Evolutionary conservation across 768 basidiomycete species (phyloP), one percentile per base, ranked within the genome.

Genomic region (Piloderma croceum): DNA sequence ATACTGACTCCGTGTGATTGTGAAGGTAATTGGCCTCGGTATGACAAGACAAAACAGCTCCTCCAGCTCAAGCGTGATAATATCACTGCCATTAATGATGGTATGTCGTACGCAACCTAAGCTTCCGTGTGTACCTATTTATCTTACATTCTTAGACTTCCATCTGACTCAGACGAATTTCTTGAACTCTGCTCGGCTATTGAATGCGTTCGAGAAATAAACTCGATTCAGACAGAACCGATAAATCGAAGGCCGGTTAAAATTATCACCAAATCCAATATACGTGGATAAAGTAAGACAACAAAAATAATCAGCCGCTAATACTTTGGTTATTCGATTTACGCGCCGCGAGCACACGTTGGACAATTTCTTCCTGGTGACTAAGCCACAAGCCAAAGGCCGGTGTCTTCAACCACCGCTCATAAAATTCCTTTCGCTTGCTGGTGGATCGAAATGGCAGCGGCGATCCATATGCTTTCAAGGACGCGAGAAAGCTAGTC

Each of bases 301-400:
- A 34, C 4, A 13, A 17, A 24, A 38, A 23, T 7, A 7, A 15
- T 34, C 17, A n/a, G 29, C 36, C 33, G 34, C 5, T 17, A 22
- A 23, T n/a, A 18, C 37, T 9, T 27, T 38, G 4, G 25, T 18
- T 31, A 4, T 22, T 31, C 24, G 41, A 21, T 48, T 56, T 18
- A 49, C 51, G 18, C 42, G n/a, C n/a, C n/a, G n/a, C 64, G 54
- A 87, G 59, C 25, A 81, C 75, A 19, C 60, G 64, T 42, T 77
- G 71, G 31, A 89, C 79, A 35, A 84, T 75, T 23, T 76, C 73
- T 50, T 89, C 87, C 60, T 89, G 87, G 46, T 70, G 69, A 9
- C 81, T 80, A 20, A 91, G 64, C 87, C 88, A 91, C 29, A 83
- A 46, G 13, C 83, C 87, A 61, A 91, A 91, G 6, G 79, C 75